Evolutionary conservation across 2,329 filamentous ascomycete species (phyloP).

Genomic region (Fusarium avenaceum): DNA sequence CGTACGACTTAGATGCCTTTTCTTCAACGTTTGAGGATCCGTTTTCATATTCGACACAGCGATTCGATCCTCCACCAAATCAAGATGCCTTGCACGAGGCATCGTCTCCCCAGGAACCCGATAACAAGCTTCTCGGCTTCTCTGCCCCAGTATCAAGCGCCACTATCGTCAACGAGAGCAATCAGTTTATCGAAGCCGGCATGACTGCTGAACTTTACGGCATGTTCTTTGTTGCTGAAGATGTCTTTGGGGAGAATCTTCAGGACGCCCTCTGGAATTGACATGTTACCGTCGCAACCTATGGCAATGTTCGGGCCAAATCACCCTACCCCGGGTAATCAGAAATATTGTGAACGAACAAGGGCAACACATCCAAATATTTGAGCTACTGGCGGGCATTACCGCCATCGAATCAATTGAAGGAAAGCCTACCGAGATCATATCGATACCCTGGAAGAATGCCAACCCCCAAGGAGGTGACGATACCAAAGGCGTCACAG

Average conservation of each 20-base stretch:
- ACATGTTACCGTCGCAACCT: constrained; percentile 96
- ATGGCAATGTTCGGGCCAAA: constrained; percentile 92
- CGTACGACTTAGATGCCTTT: constrained; percentile 72
- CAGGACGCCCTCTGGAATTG: constrained; percentile 78
- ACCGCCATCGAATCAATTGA: constrained; percentile 93
- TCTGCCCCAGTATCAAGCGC: constrained; percentile 72
- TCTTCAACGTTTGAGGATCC: constrained; percentile 75
- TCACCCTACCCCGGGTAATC: constrained; percentile 80
- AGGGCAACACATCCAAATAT: constrained; percentile 80
- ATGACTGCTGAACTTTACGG: constrained; percentile 84
- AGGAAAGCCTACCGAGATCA: constrained; percentile 91
- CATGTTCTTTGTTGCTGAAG: constrained; percentile 91
- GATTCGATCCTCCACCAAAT: constrained; percentile 61
- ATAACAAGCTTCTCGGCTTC: constrained; percentile 82
- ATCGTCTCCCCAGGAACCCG: constrained; percentile 68
- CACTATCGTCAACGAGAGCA: constrained; percentile 74
- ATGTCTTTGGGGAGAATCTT: constrained; percentile 76
- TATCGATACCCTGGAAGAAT: constrained; percentile 96
- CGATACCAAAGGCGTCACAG: constrained; percentile 62
- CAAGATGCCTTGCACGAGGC: constrained; percentile 61
- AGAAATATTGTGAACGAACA: constrained; percentile 80
- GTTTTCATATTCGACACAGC: constrained; percentile 68
- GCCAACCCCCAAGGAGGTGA: constrained; percentile 68
- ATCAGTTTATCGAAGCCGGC: constrained; percentile 72
- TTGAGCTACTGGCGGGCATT: constrained; percentile 84